A percentile compares a stretch with the other conserved stretches of the same genome.
phyloP scores from a whole-genome alignment of 75 land plant species.

The Cupressus sempervirens region DNA sequence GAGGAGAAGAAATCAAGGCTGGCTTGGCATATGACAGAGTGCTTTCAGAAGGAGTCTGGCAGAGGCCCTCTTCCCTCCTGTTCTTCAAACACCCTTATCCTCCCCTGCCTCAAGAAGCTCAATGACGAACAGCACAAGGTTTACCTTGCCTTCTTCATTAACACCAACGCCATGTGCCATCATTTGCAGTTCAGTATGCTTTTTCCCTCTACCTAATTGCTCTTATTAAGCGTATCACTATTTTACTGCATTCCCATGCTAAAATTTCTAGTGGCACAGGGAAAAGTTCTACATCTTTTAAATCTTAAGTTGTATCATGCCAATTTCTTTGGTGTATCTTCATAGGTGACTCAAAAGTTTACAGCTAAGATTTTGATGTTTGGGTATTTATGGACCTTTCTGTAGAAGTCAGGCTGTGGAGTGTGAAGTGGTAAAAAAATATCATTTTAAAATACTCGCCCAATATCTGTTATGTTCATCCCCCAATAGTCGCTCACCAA shows the following conservation, averaged over 20 bases:
- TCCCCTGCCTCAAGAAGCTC: slow-evolving; percentile 41
- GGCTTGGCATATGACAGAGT: slow-evolving; percentile 72
- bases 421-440: too few relatives aligned
- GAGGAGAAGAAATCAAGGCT: slow-evolving; percentile 55
- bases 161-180: slow-evolving; percentile 71
- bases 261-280: too few relatives aligned
- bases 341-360: too few relatives aligned
- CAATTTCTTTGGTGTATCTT: too few relatives aligned
- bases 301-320: too few relatives aligned
- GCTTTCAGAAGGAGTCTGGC: slow-evolving; percentile 67
- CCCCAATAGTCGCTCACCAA: too few relatives aligned
- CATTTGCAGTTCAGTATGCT: slow-evolving; percentile 54
- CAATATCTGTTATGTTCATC: too few relatives aligned
- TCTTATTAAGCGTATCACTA: not conserved
- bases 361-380: too few relatives aligned
- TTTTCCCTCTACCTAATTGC: not conserved
- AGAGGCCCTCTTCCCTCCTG: slow-evolving; percentile 43
- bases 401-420: too few relatives aligned
- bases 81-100: slow-evolving; percentile 27
- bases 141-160: slow-evolving; percentile 65
- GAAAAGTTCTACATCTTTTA: too few relatives aligned
- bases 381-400: too few relatives aligned
- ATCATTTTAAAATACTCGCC: too few relatives aligned
- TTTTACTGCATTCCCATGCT: not conserved
- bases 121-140: slow-evolving; percentile 40